Base-by-base conservation (phyloP, 2,329 filamentous ascomycete genomes). In the Arthrobotrys entomopaga region DNA sequence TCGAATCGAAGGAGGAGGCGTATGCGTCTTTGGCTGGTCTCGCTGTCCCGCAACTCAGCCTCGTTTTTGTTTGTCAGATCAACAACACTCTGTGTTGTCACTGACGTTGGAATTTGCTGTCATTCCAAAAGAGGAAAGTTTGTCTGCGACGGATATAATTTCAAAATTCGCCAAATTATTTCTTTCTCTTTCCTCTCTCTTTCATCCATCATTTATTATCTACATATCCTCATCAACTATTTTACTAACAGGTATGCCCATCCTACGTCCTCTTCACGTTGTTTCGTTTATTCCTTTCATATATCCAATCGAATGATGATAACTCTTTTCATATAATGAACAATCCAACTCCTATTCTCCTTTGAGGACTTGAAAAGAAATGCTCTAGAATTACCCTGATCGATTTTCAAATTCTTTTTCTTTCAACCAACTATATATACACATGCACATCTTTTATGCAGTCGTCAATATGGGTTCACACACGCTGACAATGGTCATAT, bases 321-420 rank as follows among this genome's bases (percentile, higher is more conserved):
- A 81, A 54, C 50, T 61, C 75, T 76, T 80, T 79, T 78, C 79
- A 78, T 34, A 34, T 6, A 66, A 78, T 79, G 81, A 82, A 82
- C 81, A 82, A 82, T 82, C 81, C 82, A 83, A 83, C 81, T 82
- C 82, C 81, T 82, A 82, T 80, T 72, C 53, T 57, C 54, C 65
- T 75, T 76, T 79, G 78, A 78, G 78, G 78, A 79, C 74, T 66
- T 38, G 60, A 65, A 79, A 80, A 81, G 78, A 79, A 76, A 80
- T 78, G 77, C 76, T 80, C 71, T 77, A 77, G 70, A 77, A 79
- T 76, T 78, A 79, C 77, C 80, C 81, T 82, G 81, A 82, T 53
- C 73, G 48, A 59, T 67, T 53, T 48, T n/a, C n/a, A n/a, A n/a
- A 8, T 19, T 15, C 67, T 72, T 75, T 72, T 38, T 49, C 40